Evolutionary conservation across 2,329 filamentous ascomycete species (phyloP), one percentile per base, ranked within the genome.

Genomic region (Paraconiothyrium sp.): DNA sequence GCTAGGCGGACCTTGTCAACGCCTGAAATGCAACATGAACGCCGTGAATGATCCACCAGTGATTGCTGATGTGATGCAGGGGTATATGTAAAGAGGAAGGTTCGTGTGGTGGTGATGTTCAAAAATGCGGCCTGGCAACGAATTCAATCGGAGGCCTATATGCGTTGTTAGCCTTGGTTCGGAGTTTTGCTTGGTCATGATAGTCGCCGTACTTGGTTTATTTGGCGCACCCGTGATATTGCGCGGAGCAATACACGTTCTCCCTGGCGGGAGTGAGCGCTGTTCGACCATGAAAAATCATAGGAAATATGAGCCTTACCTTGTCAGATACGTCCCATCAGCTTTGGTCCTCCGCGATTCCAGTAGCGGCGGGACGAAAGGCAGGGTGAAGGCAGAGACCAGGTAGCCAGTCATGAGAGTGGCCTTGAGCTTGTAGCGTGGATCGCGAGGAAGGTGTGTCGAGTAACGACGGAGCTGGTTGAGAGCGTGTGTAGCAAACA

Each of bases 351-450:
- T 67, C 56, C 76, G 62, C 1, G 73, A 78, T 66, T 79, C 77
- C 22, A 80, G 58, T 34, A 79, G 71, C 27, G 78, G 77, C 24
- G 76, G 78, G 37, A 80, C 75, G 62, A 80, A 80, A 0, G 78
- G 78, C 8, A 80, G 67, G 3, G 78, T 76, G 35, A 80, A 76
- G 14, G 76, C 78, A 4, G 70, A 73, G 6, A 77, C 73, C 1
- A 80, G 71, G 50, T 80, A 80, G 13, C 72, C 71, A 0, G 75
- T 79, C 65, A 77, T 76, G 13, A 78, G 72, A 8, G 68, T 70
- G 27, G 73, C 73, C 61, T 78, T 77, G 56, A 78, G 71, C 5
- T 68, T 65, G 64, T 74, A 77, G 63, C 72, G 74, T 0, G 76
- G 76, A 49, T 79, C 75, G 59, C 73, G 76, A 1, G 75, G 73